Evolutionary conservation across 2,329 filamentous ascomycete genomes (phyloP).

Genomic region (Trichoderma sp.): DNA sequence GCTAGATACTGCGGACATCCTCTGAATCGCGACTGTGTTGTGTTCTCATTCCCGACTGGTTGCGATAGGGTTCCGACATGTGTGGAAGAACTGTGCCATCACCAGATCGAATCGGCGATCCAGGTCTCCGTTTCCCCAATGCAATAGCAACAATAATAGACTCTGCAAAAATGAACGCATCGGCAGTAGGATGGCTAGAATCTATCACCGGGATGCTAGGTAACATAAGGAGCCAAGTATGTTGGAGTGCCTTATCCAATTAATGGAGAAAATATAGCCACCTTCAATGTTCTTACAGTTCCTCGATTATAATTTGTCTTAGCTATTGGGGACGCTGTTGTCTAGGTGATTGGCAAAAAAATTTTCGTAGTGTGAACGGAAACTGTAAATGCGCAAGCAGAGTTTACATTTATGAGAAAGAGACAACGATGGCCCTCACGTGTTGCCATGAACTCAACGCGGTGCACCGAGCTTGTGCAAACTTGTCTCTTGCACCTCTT

Average conservation of each 20-base stretch:
- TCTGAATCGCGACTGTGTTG: background rate
- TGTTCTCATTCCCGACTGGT: background rate
- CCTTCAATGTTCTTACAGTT: background rate
- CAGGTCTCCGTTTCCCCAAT: too few species aligned
- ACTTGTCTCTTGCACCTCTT: background rate
- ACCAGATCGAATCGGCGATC: too few species aligned
- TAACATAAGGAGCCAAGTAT: too few species aligned
- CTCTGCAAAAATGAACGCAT: too few species aligned
- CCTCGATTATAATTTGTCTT: background rate
- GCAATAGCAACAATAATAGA: too few species aligned
- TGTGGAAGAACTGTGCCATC: too few species aligned
- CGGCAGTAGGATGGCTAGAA: too few species aligned
- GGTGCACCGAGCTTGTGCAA: background rate
- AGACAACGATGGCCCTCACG: background rate
- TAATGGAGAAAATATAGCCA: background rate
- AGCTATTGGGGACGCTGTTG: background rate
- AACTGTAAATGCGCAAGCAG: background rate
- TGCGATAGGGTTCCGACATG: background rate
- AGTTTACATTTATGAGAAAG: background rate
- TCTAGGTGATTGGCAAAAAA: background rate
- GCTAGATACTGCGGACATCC: background rate
- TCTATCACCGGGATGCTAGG: too few species aligned
- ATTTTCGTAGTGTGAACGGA: background rate
- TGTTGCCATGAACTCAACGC: background rate
- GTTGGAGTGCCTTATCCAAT: background rate